These are phyloP conservation scores for Leptomonas pyrrhocoris DNA, from an alignment of 208 protist genomes.

Conservation along the genomic window DNA sequence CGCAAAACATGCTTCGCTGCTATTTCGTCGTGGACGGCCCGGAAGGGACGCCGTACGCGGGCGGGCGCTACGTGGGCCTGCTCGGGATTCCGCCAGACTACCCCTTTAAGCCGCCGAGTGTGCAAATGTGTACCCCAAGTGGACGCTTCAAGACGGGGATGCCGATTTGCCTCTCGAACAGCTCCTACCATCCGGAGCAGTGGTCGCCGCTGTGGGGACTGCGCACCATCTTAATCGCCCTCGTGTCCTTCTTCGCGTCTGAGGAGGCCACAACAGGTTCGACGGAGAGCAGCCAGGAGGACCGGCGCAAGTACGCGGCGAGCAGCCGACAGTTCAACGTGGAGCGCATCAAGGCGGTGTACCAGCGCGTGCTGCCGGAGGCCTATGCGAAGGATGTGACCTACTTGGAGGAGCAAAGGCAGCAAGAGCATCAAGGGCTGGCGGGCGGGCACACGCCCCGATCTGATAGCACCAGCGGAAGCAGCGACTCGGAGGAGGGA, in stretches of 20 bases:
- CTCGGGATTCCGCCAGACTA: constrained; percentile 96
- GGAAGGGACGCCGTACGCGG: constrained; percentile 47
- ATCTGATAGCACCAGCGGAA: neutral
- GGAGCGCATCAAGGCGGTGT: constrained; percentile 34
- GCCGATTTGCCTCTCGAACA: constrained; percentile 85
- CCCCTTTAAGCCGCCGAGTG: constrained; percentile 94
- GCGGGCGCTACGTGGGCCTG: constrained; percentile 96
- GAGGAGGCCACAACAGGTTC: constrained; percentile 53
- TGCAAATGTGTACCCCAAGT: constrained; percentile 88
- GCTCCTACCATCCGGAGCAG: constrained; percentile 84
- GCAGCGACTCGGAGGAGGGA: neutral
- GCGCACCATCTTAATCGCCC: constrained; percentile 77
- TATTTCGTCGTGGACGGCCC: constrained; percentile 52
- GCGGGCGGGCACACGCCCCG: neutral
- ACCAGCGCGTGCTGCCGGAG: constrained; percentile 51
- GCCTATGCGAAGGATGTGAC: constrained; percentile 44
- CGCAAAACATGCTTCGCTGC: constrained; percentile 95
- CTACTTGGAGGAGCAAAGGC: constrained; percentile 20
- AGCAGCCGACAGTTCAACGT: constrained; percentile 66
- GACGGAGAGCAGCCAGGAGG: constrained; percentile 30
- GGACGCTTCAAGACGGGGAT: constrained; percentile 74
- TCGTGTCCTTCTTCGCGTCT: constrained; percentile 84
- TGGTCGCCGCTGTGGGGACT: constrained; percentile 91
- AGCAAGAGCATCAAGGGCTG: neutral
- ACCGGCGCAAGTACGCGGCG: constrained; percentile 48